Conservation (phyloP, 768 basidiomycete species). For the Rhodotorula graminis region DNA sequence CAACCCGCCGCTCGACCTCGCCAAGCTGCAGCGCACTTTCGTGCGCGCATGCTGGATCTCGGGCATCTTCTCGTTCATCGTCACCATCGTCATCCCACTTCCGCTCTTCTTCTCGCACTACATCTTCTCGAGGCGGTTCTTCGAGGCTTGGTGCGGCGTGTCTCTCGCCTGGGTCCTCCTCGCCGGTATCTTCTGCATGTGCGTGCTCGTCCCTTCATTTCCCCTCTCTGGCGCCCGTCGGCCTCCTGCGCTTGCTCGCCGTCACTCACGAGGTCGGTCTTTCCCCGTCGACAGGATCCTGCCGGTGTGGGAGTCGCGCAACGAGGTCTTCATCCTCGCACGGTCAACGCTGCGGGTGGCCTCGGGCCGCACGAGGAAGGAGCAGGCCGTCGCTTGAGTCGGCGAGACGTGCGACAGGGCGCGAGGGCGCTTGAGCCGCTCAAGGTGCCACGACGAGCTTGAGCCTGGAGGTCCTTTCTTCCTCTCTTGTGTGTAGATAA, state of each 20-base stretch:
- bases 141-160: slow-evolving; percentile 66
- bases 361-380: background rate
- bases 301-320: slow-evolving; percentile 77
- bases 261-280: too few species aligned
- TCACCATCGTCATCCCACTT: slow-evolving; percentile 26
- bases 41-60: slow-evolving; percentile 22
- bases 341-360: slow-evolving; percentile 1
- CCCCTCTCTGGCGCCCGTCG: slow-evolving; percentile 41
- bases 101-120: slow-evolving; percentile 66
- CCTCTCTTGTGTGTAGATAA: too few species aligned
- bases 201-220: background rate
- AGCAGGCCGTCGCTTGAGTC: slow-evolving; percentile 1
- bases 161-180: slow-evolving; percentile 20
- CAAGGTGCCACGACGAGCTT: too few species aligned
- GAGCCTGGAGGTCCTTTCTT: too few species aligned
- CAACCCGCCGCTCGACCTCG: slow-evolving; percentile 8
- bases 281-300: slow-evolving; percentile 62
- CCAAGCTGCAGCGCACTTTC: slow-evolving; percentile 17
- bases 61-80: slow-evolving; percentile 35
- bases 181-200: slow-evolving; percentile 20
- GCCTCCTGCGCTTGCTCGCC: slow-evolving; percentile 56
- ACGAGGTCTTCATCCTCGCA: slow-evolving; percentile 58
- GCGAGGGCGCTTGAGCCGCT: too few species aligned
- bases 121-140: slow-evolving; percentile 60
- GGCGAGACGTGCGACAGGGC: too few species aligned